Evolutionary conservation across 202 grass and related monocot genomes (phyloP).

Genomic region (Carex sylvatica): DNA sequence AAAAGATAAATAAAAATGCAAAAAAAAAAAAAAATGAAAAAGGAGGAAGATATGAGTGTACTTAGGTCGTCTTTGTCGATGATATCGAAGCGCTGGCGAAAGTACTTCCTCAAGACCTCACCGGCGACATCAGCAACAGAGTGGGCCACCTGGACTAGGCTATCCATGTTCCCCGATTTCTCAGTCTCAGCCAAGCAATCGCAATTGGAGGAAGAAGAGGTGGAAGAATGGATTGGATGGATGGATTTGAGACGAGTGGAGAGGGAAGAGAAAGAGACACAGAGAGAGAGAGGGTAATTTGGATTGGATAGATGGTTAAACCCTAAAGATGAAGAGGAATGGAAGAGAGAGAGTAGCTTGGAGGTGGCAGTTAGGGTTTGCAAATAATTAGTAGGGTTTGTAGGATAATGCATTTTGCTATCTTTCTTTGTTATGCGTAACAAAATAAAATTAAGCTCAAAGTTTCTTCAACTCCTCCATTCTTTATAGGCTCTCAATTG

Average conservation of each 20-base stretch:
- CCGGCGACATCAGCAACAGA: conserved; percentile 55
- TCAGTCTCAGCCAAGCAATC: neutral
- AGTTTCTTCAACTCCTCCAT: no score
- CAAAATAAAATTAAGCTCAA: no score
- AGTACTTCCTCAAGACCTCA: conserved; percentile 74
- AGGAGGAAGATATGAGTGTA: conserved; percentile 17
- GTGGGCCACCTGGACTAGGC: conserved; percentile 57
- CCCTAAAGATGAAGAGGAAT: neutral
- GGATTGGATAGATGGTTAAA: conserved; percentile 11
- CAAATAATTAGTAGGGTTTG: conserved; percentile 25
- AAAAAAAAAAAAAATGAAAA: neutral
- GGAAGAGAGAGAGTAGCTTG: conserved; percentile 6
- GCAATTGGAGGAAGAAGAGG: conserved; percentile 13
- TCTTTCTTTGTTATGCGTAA: no score
- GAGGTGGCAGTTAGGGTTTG: conserved; percentile 1
- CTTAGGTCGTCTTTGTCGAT: conserved; percentile 84
- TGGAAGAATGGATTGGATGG: conserved; percentile 11
- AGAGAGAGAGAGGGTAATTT: neutral
- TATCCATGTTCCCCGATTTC: conserved; percentile 24
- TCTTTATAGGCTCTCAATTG: no score
- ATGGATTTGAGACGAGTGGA: neutral
- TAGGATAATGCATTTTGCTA: conserved; percentile 13
- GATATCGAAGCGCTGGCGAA: conserved; percentile 63
- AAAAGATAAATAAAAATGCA: neutral
- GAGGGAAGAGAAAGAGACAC: neutral